Base-by-base conservation (phyloP, 2,329 filamentous ascomycete species). In the Colletotrichum incanum region DNA sequence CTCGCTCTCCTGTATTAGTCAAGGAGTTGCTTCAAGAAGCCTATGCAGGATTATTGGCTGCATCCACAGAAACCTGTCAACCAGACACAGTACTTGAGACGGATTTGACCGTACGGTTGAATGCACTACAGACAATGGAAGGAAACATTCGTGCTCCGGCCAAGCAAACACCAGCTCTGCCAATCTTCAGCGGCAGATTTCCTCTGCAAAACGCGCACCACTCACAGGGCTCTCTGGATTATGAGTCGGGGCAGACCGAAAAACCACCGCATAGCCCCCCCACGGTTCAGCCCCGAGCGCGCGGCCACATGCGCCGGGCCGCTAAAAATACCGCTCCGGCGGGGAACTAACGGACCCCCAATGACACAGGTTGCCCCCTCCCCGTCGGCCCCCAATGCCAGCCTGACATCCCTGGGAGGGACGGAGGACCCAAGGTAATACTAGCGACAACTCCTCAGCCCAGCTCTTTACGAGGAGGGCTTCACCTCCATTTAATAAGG, bases 311-410 rank as follows among this genome's bases (percentile, higher is more conserved):
- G 65, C 65, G 50, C 59, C 69, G 58, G 69, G 65, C 65, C 69
- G 69, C 69, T 72, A 69, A 69, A 69, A 64, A 72, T 72, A 72
- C 65, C 65, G 69, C 23, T 55, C 69, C 65, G 65, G 69, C 59
- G 45, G 69, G 69, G 65, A 31, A 50, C 47, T 50, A 41, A 59
- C 47, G 62, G 47, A 26, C 54, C 55, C 65, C 65, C 34, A 71
- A 68, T 31, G 50, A 50, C 56, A 71, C 41, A 31, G 28, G 41
- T 12, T 26, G 12, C 26, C 60, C 26, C 60, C 47, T 63, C 68
- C 64, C 68, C 43, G 68, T 62, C 41, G 18, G 58, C 54, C 67
- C 52, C 56, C 50, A 59, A 60, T 47, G 49, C 31, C 56, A 47
- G 39, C 54, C 52, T 59, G 28, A 59, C 52, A 39, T 28, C 59